Evolutionary conservation across 2,329 filamentous ascomycete genomes (phyloP).

Genomic region (Paraconiothyrium brasiliense): DNA sequence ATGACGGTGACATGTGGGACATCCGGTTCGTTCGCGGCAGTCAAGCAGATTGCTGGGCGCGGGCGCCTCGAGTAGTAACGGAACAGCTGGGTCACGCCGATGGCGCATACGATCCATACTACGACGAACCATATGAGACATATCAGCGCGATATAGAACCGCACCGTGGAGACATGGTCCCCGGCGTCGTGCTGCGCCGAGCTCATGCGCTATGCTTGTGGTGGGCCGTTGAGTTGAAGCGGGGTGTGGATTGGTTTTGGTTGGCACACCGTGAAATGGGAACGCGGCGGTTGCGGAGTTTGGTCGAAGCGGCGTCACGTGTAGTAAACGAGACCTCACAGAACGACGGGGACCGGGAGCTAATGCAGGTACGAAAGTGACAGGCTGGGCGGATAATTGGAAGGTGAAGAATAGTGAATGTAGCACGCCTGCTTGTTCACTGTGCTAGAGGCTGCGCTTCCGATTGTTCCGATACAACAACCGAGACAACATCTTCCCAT

Average conservation of each 20-base stretch:
- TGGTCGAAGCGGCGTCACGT: conserved; percentile 1
- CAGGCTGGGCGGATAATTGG: not conserved
- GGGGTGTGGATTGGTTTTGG: conserved; percentile 19
- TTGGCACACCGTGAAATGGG: conserved; percentile 22
- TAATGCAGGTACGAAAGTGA: conserved; percentile 14
- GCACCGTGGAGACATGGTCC: conserved; percentile 46
- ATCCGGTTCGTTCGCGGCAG: conserved; percentile 50
- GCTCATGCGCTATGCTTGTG: conserved; percentile 44
- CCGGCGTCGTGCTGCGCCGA: conserved; percentile 31
- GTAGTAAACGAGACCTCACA: not conserved
- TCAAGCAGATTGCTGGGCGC: conserved; percentile 53
- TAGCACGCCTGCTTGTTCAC: not conserved
- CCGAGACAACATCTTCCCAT: conserved; percentile 2
- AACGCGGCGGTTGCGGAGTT: conserved; percentile 29
- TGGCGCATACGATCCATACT: conserved; percentile 64
- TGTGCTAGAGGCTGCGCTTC: conserved; percentile 5
- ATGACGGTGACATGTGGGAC: conserved; percentile 89
- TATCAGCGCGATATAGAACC: conserved; percentile 53
- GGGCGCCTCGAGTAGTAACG: conserved; percentile 62
- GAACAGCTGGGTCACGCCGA: conserved; percentile 70
- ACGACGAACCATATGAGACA: conserved; percentile 66
- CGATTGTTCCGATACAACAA: conserved; percentile 1
- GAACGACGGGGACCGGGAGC: not conserved
- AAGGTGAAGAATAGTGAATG: not conserved
- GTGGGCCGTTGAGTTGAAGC: not conserved